Evolutionary conservation across 73 alveolate genomes (phyloP), one percentile per base, ranked within the genome.

Genomic region (Breviolum minutum): DNA sequence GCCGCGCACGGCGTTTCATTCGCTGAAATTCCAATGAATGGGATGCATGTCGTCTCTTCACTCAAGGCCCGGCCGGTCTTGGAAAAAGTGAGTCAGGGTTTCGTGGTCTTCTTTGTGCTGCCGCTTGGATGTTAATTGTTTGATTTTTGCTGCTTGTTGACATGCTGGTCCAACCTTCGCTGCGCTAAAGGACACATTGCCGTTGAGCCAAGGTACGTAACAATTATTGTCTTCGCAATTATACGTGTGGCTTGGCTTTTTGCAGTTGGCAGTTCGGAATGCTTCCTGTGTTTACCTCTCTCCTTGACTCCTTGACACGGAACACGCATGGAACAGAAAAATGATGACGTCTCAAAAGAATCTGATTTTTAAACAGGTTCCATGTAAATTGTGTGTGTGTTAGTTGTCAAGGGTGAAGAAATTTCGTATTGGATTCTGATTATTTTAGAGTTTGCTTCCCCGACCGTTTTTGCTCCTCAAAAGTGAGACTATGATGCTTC

Each of bases 21-120:
- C 54, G 17, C 17, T 68, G 77, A 14, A 68, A 68, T 14, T 22
- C 77, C 77, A 68, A 17, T 68, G 77, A 68, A 17, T 68, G 77
- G 77, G 8, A 68, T 68, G 77, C 8, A 2, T 17, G 17, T 14
- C 4, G 17, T 68, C 32, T 80, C 40, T 30, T 40, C 5, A 14
- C 7, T n/a, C 22, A 12, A 89, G 96, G 96, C 96, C 63, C 85
- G 96, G 19, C 96, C 96, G 6, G 96, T 89, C 27, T 77, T 89
- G 82, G 76, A 89, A 86, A 40, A 61, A 22, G 97, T 91, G 80
- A 91, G 79, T 61, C 97, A 91, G 20, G 85, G 88, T 6, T 91
- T 91, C 60, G 97, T 91, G 64, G 26, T 91, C 20, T 91, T 91
- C 88, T 91, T 73, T 27, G 87, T 91, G 80, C 64, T 73, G 96